Conservation (phyloP, 768 basidiomycete species). For the Chlorophyllum brunneum region DNA sequence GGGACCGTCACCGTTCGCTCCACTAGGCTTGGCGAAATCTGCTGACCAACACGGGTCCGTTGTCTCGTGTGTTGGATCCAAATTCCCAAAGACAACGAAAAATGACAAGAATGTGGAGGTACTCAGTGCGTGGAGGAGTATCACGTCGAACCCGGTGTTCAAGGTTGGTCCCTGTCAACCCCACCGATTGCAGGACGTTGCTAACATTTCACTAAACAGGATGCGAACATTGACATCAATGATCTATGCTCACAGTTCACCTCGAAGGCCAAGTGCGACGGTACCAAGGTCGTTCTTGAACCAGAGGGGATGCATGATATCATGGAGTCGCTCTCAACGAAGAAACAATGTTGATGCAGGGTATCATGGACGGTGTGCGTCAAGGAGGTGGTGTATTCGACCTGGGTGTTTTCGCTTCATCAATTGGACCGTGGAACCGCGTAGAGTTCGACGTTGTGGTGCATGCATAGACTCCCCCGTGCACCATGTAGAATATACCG, state of each 20-base stretch:
- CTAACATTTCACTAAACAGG: constrained; percentile 13
- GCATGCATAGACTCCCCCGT: not conserved
- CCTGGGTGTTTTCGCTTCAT: not conserved
- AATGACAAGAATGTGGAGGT: constrained; percentile 76
- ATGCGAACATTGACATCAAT: constrained; percentile 73
- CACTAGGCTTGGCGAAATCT: constrained; percentile 37
- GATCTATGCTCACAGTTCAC: constrained; percentile 77
- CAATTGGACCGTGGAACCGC: not conserved
- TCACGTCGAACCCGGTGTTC: constrained; percentile 71
- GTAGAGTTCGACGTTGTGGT: not conserved
- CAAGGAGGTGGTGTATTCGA: not conserved
- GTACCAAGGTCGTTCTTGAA: constrained; percentile 76
- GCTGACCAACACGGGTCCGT: constrained; percentile 45
- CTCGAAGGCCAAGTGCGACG: constrained; percentile 79
- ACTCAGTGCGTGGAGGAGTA: constrained; percentile 73
- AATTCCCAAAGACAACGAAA: constrained; percentile 63
- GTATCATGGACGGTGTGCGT: not conserved
- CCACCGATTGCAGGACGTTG: constrained; percentile 10
- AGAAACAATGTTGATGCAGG: constrained; percentile 16
- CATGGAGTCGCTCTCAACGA: constrained; percentile 36
- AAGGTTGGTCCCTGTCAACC: constrained; percentile 46
- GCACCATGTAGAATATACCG: not conserved
- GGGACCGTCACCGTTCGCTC: constrained; percentile 64
- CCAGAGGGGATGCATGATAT: constrained; percentile 47
- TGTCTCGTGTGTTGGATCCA: constrained; percentile 64